These are phyloP conservation scores for Agastache rugosa DNA, from an alignment of 257 asterid genomes.

Conservation along the genomic window DNA sequence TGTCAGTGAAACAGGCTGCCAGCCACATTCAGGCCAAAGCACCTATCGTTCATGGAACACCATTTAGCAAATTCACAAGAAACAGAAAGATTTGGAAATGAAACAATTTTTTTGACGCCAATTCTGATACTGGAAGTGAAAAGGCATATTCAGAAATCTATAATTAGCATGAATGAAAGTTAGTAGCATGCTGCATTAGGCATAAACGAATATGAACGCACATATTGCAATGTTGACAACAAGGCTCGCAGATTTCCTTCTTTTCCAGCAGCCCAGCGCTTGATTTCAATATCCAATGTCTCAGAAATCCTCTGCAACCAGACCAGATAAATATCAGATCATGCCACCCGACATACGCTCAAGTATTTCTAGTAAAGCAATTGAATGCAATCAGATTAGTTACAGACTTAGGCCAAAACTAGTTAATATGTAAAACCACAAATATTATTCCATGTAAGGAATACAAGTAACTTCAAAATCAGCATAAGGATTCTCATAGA, in stretches of 20 bases:
- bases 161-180: not conserved
- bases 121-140: slow-evolving; percentile 7
- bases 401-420: slow-evolving; percentile 24
- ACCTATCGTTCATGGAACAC: slow-evolving; percentile 58
- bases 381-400: slow-evolving; percentile 24
- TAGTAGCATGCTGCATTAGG: slow-evolving; percentile 1
- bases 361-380: slow-evolving; percentile 13
- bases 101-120: slow-evolving; percentile 14
- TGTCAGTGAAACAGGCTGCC: slow-evolving; percentile 98
- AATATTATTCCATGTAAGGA: slow-evolving; percentile 3
- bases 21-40: slow-evolving; percentile 99
- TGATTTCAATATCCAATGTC: slow-evolving; percentile 86
- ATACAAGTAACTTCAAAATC: not conserved
- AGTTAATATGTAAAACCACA: slow-evolving; percentile 15
- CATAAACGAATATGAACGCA: slow-evolving; percentile 43
- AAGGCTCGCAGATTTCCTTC: slow-evolving; percentile 99
- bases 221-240: slow-evolving; percentile 96
- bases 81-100: slow-evolving; percentile 17
- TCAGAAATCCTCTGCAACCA: slow-evolving; percentile 80
- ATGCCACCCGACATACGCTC: not conserved
- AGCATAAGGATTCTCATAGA: not conserved
- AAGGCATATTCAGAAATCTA: not conserved
- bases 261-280: slow-evolving; percentile 99
- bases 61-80: slow-evolving; percentile 14
- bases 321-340: slow-evolving; percentile 27